phyloP scores from a whole-genome alignment of 176 grass and related monocot genomes.

The Triticum monococcum region DNA sequence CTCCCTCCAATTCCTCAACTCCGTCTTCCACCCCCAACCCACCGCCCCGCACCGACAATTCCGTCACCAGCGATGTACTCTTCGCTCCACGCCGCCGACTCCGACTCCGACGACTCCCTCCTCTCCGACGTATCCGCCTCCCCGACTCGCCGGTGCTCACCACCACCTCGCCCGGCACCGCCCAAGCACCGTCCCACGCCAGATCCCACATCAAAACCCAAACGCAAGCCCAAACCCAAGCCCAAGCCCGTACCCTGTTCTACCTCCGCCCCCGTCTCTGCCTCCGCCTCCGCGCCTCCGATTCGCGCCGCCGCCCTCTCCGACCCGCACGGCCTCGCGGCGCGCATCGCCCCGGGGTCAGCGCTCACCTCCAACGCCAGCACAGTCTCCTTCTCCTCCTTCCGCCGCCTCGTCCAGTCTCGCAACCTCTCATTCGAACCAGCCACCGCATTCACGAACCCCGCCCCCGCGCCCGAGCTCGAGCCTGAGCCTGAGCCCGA shows the following conservation, averaged over 20 bases:
- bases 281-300: background rate
- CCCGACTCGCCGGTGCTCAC: slow-evolving; percentile 37
- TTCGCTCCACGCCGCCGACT: slow-evolving; percentile 37
- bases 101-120: slow-evolving; percentile 70
- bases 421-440: slow-evolving; percentile 71
- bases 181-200: slow-evolving; percentile 18
- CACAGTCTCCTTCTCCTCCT: slow-evolving; percentile 43
- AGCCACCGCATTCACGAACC: slow-evolving; percentile 20
- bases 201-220: slow-evolving; percentile 36
- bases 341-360: slow-evolving; percentile 36
- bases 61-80: slow-evolving; percentile 25
- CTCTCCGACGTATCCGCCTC: slow-evolving; percentile 67
- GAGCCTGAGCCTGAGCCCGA: background rate
- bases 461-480: background rate
- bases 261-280: background rate
- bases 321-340: slow-evolving; percentile 56
- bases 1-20: slow-evolving; percentile 1
- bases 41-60: background rate
- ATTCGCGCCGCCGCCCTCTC: slow-evolving; percentile 39
- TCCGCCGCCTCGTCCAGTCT: slow-evolving; percentile 67
- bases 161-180: slow-evolving; percentile 14
- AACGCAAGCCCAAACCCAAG: slow-evolving; percentile 38
- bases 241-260: slow-evolving; percentile 5
- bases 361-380: background rate
- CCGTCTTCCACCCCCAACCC: background rate